These are phyloP conservation scores for Flaveria bidentis DNA, from an alignment of 129 eudicot species.

Conservation along the genomic window DNA sequence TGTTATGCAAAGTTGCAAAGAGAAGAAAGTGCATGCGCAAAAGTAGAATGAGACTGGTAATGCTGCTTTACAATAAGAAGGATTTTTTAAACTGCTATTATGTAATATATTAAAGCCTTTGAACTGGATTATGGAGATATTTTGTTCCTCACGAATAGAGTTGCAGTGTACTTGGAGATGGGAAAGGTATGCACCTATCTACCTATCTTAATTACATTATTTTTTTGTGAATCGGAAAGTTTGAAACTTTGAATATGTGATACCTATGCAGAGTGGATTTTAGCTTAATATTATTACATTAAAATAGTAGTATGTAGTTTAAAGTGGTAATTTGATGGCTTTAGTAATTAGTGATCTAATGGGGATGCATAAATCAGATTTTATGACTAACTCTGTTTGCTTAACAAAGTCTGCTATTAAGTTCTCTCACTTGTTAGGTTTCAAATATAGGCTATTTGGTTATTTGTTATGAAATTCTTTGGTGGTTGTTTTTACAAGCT, in stretches of 20 bases:
- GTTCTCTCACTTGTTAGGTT: not conserved
- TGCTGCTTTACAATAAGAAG: constrained; percentile 95
- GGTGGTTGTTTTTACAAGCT: not conserved
- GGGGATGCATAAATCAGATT: not conserved
- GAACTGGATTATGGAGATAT: constrained; percentile 85
- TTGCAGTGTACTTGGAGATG: constrained; percentile 96
- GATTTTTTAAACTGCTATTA: constrained; percentile 77
- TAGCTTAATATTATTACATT: not conserved
- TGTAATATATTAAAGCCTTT: constrained; percentile 58
- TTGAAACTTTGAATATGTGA: not conserved
- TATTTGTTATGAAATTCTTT: not conserved
- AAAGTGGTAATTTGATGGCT: not conserved
- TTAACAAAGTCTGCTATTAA: not conserved
- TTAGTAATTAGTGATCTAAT: not conserved
- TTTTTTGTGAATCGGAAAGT: not conserved
- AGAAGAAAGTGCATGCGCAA: constrained; percentile 62
- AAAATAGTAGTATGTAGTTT: not conserved
- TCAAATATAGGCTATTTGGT: not conserved
- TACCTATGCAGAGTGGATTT: not conserved
- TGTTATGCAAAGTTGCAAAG: constrained; percentile 40
- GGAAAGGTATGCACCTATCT: constrained; percentile 59
- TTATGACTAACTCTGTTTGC: not conserved
- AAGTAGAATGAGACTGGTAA: constrained; percentile 92
- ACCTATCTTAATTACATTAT: not conserved
- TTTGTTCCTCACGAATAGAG: constrained; percentile 80